Evolutionary conservation across 2,329 filamentous ascomycete genomes (phyloP), one percentile per base, ranked within the genome.

Genomic region (Xylaria sp.): DNA sequence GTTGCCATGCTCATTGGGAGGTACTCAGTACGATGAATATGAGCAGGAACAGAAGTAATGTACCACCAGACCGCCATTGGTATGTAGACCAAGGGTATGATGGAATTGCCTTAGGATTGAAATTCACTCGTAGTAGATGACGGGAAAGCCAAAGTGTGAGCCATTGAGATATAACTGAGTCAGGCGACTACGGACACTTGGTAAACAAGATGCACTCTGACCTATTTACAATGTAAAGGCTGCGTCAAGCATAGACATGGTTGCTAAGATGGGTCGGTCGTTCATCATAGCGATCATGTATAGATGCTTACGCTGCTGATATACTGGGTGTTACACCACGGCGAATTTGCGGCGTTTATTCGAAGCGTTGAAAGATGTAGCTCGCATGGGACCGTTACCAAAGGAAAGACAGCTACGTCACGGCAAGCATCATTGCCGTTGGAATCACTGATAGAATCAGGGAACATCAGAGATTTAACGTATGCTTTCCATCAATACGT

Each of bases 381-480:
- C 46, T 56, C 37, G 60, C 25, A 52, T 32, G 10, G 25, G 20
- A 57, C 56, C 48, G 32, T 56, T 37, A 25, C 50, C 32, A 6
- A 37, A 50, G 23, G 13, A 56, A 48, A 51, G 13, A 37, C 13
- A n/a, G 12, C 32, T 23, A 44, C 32, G 41, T 50, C 32, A 55
- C 55, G 13, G 25, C 32, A n/a, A 50, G 54, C 50, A 65, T 57
- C 50, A 13, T 34, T 25, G 28, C n/a, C 6, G n/a, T 23, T 51
- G 12, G 18, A 20, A 20, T 23, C 5, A 50, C 41, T 9, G 48
- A 41, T 50, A 18, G 39, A 39, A 41, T 48, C 15, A 28, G 25
- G n/a, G 3, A 20, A 58, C 28, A 12, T n/a, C 15, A 13, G 28
- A 37, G 15, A 6, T 50, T 20, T 50, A 52, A 13, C 20, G 39